Evolutionary conservation across 2,329 filamentous ascomycete genomes (phyloP), one percentile per base, ranked within the genome.

Genomic region (Plectosphaerella sp.): DNA sequence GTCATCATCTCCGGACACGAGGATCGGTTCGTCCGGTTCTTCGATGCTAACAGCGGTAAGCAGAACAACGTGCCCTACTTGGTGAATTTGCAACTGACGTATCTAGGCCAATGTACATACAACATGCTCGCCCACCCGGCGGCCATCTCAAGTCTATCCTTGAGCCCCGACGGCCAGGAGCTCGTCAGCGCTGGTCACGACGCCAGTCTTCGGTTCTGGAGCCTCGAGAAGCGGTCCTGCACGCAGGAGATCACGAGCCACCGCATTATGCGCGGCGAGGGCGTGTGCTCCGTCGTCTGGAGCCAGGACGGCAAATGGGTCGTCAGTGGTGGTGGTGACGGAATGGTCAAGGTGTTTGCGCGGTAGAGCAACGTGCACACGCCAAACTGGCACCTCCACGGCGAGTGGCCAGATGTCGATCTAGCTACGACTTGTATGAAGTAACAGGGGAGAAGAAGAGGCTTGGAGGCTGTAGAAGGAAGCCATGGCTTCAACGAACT

Each of bases 21-120:
- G 74, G 94, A 99, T 72, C 86, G 89, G 61, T 97, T 91, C 64
- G 91, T 99, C 61, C 82, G 93, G 59, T 96, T 99, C 78, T 99
- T 96, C 68, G 94, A 99, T 76, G 94, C 94, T 57, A 97, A 99
- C 67, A 96, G 91, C 72, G 94, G 94, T 97, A 87, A 72, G 89
- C 16, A 18, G 7, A 10, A 14, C 12, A n/a, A 28, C 53, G 57
- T 41, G 54, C n/a, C 6, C 11, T 25, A 18, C 28, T 33, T 12
- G 3, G 8, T 5, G 28, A 33, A 9, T 12, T 12, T 33, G 8
- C 20, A 12, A 16, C 20, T 22, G 15, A 16, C 20, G 24, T 15
- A 10, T 14, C 15, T 28, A 97, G 94, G 94, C 52, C 94, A 99
- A 91, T 97, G 92, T 73, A 97, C 94, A 58, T 99, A 99, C 72